A percentile compares a stretch with the other conserved stretches of the same genome.
Conservation (phyloP, 169 alveolate genomes). For the Ichthyophthirius multifiliis region DNA sequence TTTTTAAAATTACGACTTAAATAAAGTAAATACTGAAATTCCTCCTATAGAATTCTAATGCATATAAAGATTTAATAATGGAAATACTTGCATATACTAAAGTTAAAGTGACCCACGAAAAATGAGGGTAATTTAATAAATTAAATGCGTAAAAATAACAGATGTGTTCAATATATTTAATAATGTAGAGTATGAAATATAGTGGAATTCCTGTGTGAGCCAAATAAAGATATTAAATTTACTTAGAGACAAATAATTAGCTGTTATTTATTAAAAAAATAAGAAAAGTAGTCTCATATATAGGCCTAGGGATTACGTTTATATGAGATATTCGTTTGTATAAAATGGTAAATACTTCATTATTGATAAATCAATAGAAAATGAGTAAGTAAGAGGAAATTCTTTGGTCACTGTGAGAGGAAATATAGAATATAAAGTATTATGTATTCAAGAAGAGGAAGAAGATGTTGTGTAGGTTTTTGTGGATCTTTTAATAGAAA, state of each 20-base stretch:
- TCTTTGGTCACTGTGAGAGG: constrained; percentile 21
- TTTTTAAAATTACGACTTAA: no score
- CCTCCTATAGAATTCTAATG: no score
- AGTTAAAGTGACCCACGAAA: no score
- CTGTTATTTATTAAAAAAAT: constrained; percentile 28
- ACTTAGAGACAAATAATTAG: constrained; percentile 9
- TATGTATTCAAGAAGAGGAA: background rate
- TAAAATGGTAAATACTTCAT: background rate
- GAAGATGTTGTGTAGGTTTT: background rate
- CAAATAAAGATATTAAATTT: constrained; percentile 11
- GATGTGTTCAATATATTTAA: no score
- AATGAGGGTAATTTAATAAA: no score
- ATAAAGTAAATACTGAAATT: no score
- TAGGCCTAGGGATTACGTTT: constrained; percentile 33
- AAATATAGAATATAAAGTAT: constrained; percentile 12
- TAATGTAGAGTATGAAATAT: no score
- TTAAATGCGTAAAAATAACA: no score
- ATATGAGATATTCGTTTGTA: constrained; percentile 4
- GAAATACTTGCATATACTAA: no score
- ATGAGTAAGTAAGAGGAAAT: constrained; percentile 2
- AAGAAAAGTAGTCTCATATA: constrained; percentile 23
- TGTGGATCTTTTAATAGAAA: background rate
- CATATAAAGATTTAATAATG: no score
- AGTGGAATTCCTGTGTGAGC: no score
- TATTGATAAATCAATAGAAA: constrained; percentile 32